Conservation (phyloP, 176 grass and related monocot species). For the Aechmea fasciata region DNA sequence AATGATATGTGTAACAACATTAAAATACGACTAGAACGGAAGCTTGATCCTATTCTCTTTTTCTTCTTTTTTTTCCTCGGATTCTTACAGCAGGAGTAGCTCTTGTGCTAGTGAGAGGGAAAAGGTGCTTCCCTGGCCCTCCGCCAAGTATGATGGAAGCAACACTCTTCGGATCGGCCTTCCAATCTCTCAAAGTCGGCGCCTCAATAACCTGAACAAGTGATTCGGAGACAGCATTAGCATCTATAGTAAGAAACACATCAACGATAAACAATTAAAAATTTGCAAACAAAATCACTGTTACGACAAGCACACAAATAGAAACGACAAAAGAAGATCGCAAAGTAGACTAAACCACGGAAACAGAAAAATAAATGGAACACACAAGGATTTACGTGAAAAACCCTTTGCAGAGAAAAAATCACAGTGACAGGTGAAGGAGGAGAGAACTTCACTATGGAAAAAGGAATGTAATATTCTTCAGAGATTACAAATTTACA, state of each 20-base stretch:
- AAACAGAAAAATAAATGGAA: no score
- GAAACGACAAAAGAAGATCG: no score
- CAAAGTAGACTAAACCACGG: no score
- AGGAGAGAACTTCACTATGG: no score
- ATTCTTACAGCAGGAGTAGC: slow-evolving; percentile 83
- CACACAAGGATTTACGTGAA: no score
- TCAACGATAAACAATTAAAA: not conserved
- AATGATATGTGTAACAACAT: not conserved
- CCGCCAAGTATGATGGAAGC: slow-evolving; percentile 83
- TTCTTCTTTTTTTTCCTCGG: no score
- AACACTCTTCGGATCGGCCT: slow-evolving; percentile 67
- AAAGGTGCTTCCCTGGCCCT: slow-evolving; percentile 60
- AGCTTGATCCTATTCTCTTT: no score
- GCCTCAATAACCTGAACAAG: slow-evolving; percentile 36
- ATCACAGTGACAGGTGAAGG: no score
- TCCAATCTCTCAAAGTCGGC: slow-evolving; percentile 39
- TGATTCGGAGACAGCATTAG: not conserved
- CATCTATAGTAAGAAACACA: not conserved
- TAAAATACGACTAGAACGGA: not conserved
- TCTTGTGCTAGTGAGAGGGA: slow-evolving; percentile 89
- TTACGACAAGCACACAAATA: no score
- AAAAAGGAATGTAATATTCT: no score
- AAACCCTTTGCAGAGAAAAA: no score
- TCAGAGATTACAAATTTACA: no score
- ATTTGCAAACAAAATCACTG: not conserved